Base-by-base conservation (phyloP, 306 rosid genomes). In the Cucurbita moschata region DNA sequence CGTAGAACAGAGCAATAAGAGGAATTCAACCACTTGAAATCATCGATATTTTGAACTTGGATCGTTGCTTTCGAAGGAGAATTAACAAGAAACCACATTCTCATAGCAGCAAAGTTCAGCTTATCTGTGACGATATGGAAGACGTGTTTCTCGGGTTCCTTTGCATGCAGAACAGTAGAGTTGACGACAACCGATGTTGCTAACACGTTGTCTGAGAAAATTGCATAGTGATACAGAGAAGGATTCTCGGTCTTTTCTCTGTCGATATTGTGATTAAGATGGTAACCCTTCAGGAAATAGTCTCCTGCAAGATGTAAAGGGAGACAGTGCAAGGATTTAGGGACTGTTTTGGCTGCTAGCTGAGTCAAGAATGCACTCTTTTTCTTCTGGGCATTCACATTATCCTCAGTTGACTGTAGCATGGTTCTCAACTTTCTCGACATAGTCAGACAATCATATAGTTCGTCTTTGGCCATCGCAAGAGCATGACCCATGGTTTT, bases 111-210 rank as follows among this genome's bases (percentile, higher is more conserved):
- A 71, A 86, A 89, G 77, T 87, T 94, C 64, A 94, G 81, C 77
- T 88, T 94, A 82, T 94, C 97, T 0, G 97, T 94, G 81, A 94
- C 99, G 64, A 94, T 71, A 84, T 91, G 99, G 80, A 91, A 91
- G 61, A 94, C 97, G 68, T 94, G 99, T 73, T 87, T 89, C 81
- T 78, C 87, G 26, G 96, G 99, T 66, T 91, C 96, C 85, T 86
- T 84, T 1, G 96, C 96, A 75, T 94, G 92, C 78, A 80, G 85
- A 80, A 83, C 90, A 0, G 91, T 88, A 74, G 99, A 94, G 81
- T 94, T 94, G 78, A 94, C 95, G 72, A 91, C 97, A 80, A 94
- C 99, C 9, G 97, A 90, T 47, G 99, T 80, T 71, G 99, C 99
- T 62, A 94, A 79, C 19, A 91, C 99, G 77, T 94, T 94, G 80